phyloP scores from a whole-genome alignment of 345 rosid species.

The Gossypium raimondii region DNA sequence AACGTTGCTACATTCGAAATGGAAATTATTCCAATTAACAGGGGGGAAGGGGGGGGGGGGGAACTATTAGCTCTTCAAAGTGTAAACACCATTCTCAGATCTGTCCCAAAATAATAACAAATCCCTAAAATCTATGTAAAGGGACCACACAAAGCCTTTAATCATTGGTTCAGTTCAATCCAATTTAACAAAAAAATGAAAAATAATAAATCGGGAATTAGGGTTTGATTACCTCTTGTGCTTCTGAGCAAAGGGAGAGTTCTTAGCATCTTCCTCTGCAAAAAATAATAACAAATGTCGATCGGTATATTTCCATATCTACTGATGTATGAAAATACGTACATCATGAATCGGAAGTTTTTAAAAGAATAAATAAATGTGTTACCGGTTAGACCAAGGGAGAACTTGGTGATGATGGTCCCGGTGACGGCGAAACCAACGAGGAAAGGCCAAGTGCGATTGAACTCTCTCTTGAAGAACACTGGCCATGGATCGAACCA shows the following conservation, averaged over 20 bases:
- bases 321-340: neutral
- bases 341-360: neutral
- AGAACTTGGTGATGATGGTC: conserved; percentile 55
- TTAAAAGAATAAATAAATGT: neutral
- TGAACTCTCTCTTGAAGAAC: conserved; percentile 81
- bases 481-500: conserved; percentile 75
- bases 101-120: neutral
- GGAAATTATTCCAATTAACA: neutral
- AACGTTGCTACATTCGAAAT: neutral
- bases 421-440: conserved; percentile 81
- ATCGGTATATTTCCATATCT: neutral
- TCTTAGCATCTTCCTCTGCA: conserved; percentile 87
- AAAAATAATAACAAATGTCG: neutral
- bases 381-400: conserved; percentile 66
- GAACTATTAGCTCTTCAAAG: neutral
- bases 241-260: conserved; percentile 72
- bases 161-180: neutral
- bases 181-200: neutral
- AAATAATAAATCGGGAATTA: neutral
- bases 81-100: neutral
- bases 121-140: neutral
- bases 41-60: no score
- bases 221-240: conserved; percentile 58
- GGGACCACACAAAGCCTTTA: neutral
- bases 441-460: conserved; percentile 77